phyloP scores from a whole-genome alignment of 495 filamentous ascomycete genomes.

The Talaromyces stipitatus region DNA sequence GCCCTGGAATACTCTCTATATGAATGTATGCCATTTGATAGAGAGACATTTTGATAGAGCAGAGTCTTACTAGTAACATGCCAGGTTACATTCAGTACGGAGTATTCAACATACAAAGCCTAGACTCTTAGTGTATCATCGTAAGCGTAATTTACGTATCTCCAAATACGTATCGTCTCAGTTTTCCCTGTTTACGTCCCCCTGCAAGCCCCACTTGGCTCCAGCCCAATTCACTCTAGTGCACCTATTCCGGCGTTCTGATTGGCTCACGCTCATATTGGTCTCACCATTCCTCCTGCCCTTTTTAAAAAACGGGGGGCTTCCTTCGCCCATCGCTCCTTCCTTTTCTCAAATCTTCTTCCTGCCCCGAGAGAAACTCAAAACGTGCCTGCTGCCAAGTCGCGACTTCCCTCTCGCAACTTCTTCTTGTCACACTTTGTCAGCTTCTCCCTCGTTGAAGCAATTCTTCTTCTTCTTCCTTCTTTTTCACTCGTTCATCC shows the following conservation, averaged over 20 bases:
- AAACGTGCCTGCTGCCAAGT: conserved; percentile 19
- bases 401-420: conserved; percentile 23
- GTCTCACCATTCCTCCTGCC: conserved; percentile 1
- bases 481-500: conserved; percentile 4
- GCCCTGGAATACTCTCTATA: no score
- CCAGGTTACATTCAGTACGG: background rate
- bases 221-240: background rate
- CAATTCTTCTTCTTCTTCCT: conserved; percentile 22
- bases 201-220: background rate
- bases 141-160: background rate
- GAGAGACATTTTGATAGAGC: no score
- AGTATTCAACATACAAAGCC: no score
- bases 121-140: background rate
- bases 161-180: background rate
- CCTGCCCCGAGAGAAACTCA: conserved; percentile 2
- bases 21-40: no score
- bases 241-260: background rate
- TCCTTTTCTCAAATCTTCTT: background rate
- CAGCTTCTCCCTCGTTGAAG: conserved; percentile 27
- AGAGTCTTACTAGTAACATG: no score
- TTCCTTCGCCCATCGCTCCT: background rate
- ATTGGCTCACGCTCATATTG: background rate
- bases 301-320: background rate
- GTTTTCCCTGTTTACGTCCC: conserved; percentile 1
- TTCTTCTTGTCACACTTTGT: conserved; percentile 25